Percentiles rank a stretch among this genome's conserved stretches.
These are phyloP conservation scores for Phaseolus coccineus DNA, from an alignment of 331 rosid genomes.

Conservation along the genomic window DNA sequence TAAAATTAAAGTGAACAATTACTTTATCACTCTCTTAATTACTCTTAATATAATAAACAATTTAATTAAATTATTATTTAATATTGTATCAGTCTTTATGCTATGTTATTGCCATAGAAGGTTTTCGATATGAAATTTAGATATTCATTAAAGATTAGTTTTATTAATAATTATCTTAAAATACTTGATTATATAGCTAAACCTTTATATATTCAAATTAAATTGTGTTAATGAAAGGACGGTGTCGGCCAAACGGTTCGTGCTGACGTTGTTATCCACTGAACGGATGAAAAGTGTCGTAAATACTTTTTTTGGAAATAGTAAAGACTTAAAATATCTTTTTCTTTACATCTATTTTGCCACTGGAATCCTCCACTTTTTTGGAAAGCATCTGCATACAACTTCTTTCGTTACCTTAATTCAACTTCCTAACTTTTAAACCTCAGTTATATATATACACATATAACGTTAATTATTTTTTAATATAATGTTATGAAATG, in stretches of 20 bases:
- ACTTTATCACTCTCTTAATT: no score
- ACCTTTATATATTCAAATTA: neutral
- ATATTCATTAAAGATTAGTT: no score
- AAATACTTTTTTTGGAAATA: neutral
- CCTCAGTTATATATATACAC: neutral
- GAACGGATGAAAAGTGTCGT: neutral
- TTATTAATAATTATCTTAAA: no score
- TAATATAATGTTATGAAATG: neutral
- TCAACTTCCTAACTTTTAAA: neutral
- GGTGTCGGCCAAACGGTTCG: slow-evolving; percentile 2
- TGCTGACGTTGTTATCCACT: slow-evolving; percentile 36
- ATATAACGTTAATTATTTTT: neutral
- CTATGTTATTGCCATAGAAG: no score
- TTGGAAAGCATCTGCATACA: neutral
- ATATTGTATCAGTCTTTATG: no score
- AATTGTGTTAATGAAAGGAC: neutral
- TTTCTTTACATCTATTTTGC: neutral
- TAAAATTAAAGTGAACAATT: no score
- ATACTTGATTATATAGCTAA: neutral
- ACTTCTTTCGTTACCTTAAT: neutral
- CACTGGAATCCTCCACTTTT: neutral
- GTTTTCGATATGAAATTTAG: no score
- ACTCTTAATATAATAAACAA: no score
- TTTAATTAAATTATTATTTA: no score
- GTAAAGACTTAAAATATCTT: neutral